Conservation (phyloP, 306 rosid species). For the Clitoria ternatea region DNA sequence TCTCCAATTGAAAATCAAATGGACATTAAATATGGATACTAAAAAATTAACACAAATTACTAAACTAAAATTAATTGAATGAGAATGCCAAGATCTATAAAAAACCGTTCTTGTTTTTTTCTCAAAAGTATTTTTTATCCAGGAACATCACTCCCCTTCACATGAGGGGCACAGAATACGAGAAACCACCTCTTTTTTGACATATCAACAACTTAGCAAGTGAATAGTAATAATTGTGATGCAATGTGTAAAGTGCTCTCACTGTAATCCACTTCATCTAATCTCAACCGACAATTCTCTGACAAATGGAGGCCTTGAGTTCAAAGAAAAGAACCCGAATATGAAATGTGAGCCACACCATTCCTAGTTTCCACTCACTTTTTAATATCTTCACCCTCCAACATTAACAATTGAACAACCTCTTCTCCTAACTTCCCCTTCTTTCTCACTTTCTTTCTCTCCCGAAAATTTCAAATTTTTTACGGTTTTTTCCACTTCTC, state of each 20-base stretch:
- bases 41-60: too few relatives aligned
- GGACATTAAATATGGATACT: too few relatives aligned
- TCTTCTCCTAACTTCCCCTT: constrained; percentile 3
- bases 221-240: neutral
- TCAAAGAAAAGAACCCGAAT: constrained; percentile 39
- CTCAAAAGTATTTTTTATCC: too few relatives aligned
- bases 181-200: constrained; percentile 2
- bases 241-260: neutral
- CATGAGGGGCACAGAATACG: constrained; percentile 1
- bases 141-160: neutral
- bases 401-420: constrained; percentile 19
- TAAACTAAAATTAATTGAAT: too few relatives aligned
- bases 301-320: constrained; percentile 35
- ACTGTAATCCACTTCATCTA: constrained; percentile 10
- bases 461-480: neutral
- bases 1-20: too few relatives aligned
- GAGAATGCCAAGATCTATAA: too few relatives aligned
- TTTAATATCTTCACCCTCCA: neutral
- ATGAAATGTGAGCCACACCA: constrained; percentile 12
- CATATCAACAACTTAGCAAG: neutral
- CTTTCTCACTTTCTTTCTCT: constrained; percentile 1
- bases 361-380: neutral
- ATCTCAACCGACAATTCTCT: constrained; percentile 34
- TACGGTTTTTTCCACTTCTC: constrained; percentile 5
- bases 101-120: too few relatives aligned